These are phyloP conservation scores for Helicocarpus griseus DNA, from an alignment of 2,329 filamentous ascomycete species.

Conservation along the genomic window DNA sequence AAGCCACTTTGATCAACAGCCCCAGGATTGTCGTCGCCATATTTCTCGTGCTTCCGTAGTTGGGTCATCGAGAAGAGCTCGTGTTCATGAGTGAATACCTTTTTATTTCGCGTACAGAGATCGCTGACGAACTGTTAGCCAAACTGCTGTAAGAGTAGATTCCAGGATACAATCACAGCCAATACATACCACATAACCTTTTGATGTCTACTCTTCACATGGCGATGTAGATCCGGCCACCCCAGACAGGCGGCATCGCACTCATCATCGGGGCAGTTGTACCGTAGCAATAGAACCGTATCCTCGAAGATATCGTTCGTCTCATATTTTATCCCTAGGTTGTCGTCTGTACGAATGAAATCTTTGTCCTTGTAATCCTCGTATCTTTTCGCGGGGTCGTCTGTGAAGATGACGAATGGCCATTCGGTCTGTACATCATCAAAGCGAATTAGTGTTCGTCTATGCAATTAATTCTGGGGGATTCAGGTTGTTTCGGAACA, in stretches of 20 bases:
- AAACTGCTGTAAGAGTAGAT: no score
- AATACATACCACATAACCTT: conserved; percentile 67
- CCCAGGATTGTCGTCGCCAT: conserved; percentile 83
- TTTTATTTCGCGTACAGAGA: conserved; percentile 87
- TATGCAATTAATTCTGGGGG: no score
- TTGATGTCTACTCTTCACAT: conserved; percentile 72
- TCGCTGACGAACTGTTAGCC: conserved; percentile 43
- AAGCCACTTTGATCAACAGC: conserved; percentile 90
- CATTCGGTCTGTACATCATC: conserved; percentile 31
- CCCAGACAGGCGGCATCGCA: conserved; percentile 80
- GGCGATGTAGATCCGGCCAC: conserved; percentile 67
- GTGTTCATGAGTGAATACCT: conserved; percentile 97
- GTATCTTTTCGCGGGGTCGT: conserved; percentile 69
- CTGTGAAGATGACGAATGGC: conserved; percentile 78
- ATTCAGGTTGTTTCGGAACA: no score
- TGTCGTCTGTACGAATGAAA: conserved; percentile 69
- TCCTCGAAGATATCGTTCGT: conserved; percentile 84
- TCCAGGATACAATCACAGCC: no score
- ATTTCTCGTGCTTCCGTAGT: conserved; percentile 76
- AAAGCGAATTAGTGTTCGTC: conserved; percentile 9
- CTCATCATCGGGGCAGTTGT: conserved; percentile 81
- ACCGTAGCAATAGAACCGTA: conserved; percentile 74
- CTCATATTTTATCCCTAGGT: conserved; percentile 85
- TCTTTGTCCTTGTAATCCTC: conserved; percentile 70
- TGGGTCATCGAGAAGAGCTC: conserved; percentile 77